phyloP scores from a whole-genome alignment of 1,284 basidiomycete species.

The Ganoderma boninense region DNA sequence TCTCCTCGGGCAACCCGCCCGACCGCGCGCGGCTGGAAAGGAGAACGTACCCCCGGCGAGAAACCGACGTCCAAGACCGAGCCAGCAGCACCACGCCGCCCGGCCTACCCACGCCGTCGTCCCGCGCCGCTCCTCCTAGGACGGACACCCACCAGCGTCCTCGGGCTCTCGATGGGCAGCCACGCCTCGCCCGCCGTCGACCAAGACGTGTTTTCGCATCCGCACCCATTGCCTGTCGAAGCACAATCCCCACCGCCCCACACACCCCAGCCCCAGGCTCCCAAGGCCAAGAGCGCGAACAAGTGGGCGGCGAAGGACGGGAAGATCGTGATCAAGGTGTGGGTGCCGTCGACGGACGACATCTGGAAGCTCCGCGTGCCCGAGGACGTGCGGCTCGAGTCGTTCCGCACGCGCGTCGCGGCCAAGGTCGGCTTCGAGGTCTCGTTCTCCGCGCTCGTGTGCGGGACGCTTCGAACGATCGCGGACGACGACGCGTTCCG shows the following conservation, averaged over 20 bases:
- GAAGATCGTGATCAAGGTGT: slow-evolving; percentile 50
- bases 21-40: slow-evolving; percentile 26
- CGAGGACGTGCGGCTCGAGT: slow-evolving; percentile 38
- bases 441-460: slow-evolving; percentile 34
- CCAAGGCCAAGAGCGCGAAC: slow-evolving; percentile 9
- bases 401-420: slow-evolving; percentile 44
- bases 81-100: slow-evolving; percentile 3
- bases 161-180: slow-evolving; percentile 16
- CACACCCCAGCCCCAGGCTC: neutral
- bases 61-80: neutral
- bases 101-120: slow-evolving; percentile 19
- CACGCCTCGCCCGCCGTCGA: slow-evolving; percentile 12
- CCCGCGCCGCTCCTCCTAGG: slow-evolving; percentile 26
- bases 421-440: slow-evolving; percentile 48
- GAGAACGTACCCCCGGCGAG: slow-evolving; percentile 31
- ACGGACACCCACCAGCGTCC: slow-evolving; percentile 14
- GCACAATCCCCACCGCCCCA: neutral
- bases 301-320: slow-evolving; percentile 45
- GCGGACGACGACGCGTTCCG: slow-evolving; percentile 36
- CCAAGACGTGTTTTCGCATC: slow-evolving; percentile 22
- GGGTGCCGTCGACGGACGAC: slow-evolving; percentile 49
- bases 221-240: neutral
- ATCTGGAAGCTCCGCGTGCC: slow-evolving; percentile 51
- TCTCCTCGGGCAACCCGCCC: slow-evolving; percentile 15
- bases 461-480: slow-evolving; percentile 25